Evolutionary conservation across 345 rosid genomes (phyloP).

Genomic region (Adansonia digitata): DNA sequence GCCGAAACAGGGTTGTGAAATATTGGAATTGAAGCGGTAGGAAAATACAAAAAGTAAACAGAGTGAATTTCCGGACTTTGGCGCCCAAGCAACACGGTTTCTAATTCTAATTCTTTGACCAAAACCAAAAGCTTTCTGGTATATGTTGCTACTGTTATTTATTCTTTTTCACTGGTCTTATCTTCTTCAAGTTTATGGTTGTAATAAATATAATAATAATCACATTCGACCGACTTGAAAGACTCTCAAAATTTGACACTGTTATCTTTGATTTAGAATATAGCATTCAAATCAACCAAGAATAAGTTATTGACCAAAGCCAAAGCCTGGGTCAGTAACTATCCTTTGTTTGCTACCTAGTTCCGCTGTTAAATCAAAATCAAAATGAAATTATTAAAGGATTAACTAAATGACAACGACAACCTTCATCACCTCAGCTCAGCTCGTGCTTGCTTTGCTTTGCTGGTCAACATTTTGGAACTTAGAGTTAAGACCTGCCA

Average conservation of each 20-base stretch:
- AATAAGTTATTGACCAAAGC: not conserved
- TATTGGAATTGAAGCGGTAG: not conserved
- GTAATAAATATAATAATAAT: too few species aligned
- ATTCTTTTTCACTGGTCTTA: too few species aligned
- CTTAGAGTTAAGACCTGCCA: not conserved
- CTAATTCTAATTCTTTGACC: too few species aligned
- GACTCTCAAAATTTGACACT: not conserved
- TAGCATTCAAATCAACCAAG: not conserved
- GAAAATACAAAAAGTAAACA: not conserved
- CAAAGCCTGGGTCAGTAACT: not conserved
- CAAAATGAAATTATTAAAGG: not conserved
- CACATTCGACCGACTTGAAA: not conserved
- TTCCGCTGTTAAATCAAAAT: not conserved
- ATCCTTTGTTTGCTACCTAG: not conserved
- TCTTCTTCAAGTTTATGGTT: too few species aligned
- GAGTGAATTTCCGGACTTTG: not conserved
- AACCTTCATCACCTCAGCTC: too few species aligned
- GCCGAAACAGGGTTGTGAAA: not conserved
- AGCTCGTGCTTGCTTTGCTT: too few species aligned
- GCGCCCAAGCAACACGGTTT: conserved; percentile 18
- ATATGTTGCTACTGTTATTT: too few species aligned
- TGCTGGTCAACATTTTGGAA: too few species aligned
- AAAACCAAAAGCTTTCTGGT: too few species aligned
- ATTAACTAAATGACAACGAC: not conserved
- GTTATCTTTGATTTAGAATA: not conserved